These are phyloP conservation scores for Xerocomus brunneocitrinus DNA, from an alignment of 768 basidiomycete genomes.

Conservation along the genomic window DNA sequence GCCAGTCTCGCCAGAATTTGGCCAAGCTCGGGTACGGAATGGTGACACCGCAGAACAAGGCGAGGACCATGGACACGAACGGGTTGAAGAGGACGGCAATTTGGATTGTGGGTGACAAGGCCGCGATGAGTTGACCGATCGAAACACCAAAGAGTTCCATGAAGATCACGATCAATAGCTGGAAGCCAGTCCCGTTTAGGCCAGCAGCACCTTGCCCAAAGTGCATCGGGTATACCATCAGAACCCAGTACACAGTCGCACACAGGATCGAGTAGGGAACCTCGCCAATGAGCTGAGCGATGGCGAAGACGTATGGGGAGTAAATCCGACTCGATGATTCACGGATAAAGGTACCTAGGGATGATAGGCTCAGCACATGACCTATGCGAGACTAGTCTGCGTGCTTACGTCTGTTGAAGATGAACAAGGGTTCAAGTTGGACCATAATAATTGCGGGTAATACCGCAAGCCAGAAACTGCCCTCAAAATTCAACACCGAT, in stretches of 20 bases:
- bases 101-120: constrained; percentile 72
- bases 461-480: constrained; percentile 62
- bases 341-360: constrained; percentile 36
- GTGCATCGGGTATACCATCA: constrained; percentile 69
- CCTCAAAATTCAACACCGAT: not conserved
- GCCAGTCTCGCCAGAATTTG: constrained; percentile 71
- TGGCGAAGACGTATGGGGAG: constrained; percentile 78
- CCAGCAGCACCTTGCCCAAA: constrained; percentile 62
- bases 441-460: constrained; percentile 73
- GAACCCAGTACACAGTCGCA: constrained; percentile 67
- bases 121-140: constrained; percentile 68
- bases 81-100: constrained; percentile 81
- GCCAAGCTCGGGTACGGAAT: constrained; percentile 63
- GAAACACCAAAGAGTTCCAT: constrained; percentile 71
- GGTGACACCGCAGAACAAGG: constrained; percentile 78
- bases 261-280: constrained; percentile 73
- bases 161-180: constrained; percentile 64
- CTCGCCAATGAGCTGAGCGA: constrained; percentile 78
- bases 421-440: constrained; percentile 72
- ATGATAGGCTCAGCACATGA: not conserved
- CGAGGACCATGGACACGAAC: constrained; percentile 59
- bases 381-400: constrained; percentile 16
- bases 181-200: constrained; percentile 63
- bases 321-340: constrained; percentile 86
- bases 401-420: constrained; percentile 53